These are phyloP conservation scores for Oryza glumipatula DNA, from an alignment of 176 grass and related monocot genomes.

Conservation along the genomic window DNA sequence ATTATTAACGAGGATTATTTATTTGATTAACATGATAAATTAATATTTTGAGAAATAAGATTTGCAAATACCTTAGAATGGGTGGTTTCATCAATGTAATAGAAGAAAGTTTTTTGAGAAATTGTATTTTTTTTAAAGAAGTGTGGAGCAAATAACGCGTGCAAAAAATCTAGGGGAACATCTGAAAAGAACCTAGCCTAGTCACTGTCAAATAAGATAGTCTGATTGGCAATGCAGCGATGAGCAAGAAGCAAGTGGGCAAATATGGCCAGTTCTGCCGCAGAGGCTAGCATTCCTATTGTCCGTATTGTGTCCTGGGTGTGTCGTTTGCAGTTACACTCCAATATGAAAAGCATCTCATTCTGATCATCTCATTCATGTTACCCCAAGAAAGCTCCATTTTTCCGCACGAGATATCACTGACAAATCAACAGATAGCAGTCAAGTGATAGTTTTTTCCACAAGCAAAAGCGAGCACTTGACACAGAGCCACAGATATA, in stretches of 20 bases:
- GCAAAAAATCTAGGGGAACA: too few relatives aligned
- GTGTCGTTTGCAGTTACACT: background rate
- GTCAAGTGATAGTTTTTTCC: background rate
- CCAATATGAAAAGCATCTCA: constrained; percentile 31
- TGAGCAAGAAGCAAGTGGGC: background rate
- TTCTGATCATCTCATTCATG: background rate
- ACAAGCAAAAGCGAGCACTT: background rate
- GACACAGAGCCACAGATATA: background rate
- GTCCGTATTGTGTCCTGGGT: background rate
- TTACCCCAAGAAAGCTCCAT: constrained; percentile 34
- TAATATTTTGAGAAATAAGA: too few relatives aligned
- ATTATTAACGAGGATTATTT: too few relatives aligned
- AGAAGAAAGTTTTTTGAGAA: too few relatives aligned
- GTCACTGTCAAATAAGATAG: background rate
- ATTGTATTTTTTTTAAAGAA: too few relatives aligned
- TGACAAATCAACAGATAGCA: background rate
- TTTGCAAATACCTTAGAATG: too few relatives aligned
- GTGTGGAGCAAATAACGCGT: too few relatives aligned
- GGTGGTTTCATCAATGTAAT: too few relatives aligned
- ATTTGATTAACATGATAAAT: too few relatives aligned
- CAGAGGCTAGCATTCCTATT: background rate
- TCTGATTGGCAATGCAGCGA: background rate
- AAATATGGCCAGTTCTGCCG: background rate
- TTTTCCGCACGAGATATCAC: background rate
- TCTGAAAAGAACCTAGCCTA: too few relatives aligned